phyloP scores from a whole-genome alignment of 306 rosid genomes.

The Cucumis melo region DNA sequence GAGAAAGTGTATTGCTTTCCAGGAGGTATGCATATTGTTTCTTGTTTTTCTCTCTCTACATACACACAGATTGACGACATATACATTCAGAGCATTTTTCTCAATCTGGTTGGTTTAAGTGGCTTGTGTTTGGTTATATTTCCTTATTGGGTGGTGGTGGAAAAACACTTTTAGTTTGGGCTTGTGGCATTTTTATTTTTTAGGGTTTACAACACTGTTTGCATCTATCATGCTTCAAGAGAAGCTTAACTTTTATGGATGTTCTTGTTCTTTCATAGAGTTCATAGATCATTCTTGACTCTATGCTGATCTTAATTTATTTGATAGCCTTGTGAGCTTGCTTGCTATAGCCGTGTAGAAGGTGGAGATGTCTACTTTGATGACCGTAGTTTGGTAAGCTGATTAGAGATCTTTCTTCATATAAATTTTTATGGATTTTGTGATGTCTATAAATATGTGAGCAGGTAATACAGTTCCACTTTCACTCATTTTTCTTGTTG shows the following conservation, averaged over 20 bases:
- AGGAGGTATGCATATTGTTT: conserved; percentile 20
- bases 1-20: conserved; percentile 37
- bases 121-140: not conserved
- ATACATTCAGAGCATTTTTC: not conserved
- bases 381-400: conserved; percentile 73
- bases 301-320: conserved; percentile 16
- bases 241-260: not conserved
- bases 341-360: conserved; percentile 81
- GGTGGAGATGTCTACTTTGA: conserved; percentile 79
- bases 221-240: not conserved
- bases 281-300: not conserved
- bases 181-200: not conserved
- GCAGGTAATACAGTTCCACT: not conserved
- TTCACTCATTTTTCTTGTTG: not conserved
- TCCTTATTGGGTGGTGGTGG: not conserved
- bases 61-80: not conserved
- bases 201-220: not conserved
- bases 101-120: not conserved
- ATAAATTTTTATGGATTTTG: not conserved
- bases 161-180: not conserved
- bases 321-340: conserved; percentile 74
- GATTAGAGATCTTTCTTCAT: not conserved
- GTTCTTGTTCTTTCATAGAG: not conserved
- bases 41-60: not conserved
- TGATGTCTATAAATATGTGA: not conserved